A percentile compares a stretch with the other conserved stretches of the same genome.
Evolutionary conservation across 768 basidiomycete genomes (phyloP).

Genomic region (Rhodotorula babjevae): DNA sequence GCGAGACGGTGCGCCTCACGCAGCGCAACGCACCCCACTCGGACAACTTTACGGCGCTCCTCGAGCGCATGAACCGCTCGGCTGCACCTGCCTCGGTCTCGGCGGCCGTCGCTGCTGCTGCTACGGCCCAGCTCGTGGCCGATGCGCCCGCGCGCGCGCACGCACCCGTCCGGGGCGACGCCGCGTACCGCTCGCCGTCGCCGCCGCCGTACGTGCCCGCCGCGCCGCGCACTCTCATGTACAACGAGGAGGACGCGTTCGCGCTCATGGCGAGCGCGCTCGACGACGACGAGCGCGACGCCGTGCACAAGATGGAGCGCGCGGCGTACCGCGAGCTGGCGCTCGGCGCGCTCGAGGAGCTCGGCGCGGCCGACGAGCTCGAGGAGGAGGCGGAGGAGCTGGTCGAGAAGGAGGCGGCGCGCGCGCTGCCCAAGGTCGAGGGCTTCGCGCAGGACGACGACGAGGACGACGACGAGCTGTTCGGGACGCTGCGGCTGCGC

Average conservation of each 20-base stretch:
- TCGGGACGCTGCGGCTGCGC: constrained; percentile 10
- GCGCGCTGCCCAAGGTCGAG: constrained; percentile 24
- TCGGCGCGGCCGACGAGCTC: not conserved
- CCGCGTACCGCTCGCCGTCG: constrained; percentile 6
- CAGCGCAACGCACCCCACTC: constrained; percentile 14
- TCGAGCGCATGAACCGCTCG: constrained; percentile 8
- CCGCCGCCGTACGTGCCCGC: constrained; percentile 34
- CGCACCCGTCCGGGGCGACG: not conserved
- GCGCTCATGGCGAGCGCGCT: constrained; percentile 19
- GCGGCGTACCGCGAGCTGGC: constrained; percentile 11
- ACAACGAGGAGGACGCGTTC: constrained; percentile 39
- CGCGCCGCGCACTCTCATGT: constrained; percentile 31
- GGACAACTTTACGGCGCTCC: constrained; percentile 27
- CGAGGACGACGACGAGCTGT: constrained; percentile 26
- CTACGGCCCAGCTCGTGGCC: too few relatives aligned
- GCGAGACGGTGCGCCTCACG: constrained; percentile 19
- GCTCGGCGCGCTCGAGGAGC: constrained; percentile 10
- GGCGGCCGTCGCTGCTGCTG: not conserved
- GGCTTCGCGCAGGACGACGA: constrained; percentile 33
- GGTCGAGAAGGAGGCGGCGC: not conserved
- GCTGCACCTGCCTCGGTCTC: too few relatives aligned
- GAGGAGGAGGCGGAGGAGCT: not conserved
- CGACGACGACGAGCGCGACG: constrained; percentile 11
- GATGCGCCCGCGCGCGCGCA: too few relatives aligned
- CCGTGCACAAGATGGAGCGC: constrained; percentile 5